Percentiles rank a stretch among this genome's conserved stretches.
Evolutionary conservation across 768 basidiomycete species (phyloP).

Genomic region (Leccinum rimulosum): DNA sequence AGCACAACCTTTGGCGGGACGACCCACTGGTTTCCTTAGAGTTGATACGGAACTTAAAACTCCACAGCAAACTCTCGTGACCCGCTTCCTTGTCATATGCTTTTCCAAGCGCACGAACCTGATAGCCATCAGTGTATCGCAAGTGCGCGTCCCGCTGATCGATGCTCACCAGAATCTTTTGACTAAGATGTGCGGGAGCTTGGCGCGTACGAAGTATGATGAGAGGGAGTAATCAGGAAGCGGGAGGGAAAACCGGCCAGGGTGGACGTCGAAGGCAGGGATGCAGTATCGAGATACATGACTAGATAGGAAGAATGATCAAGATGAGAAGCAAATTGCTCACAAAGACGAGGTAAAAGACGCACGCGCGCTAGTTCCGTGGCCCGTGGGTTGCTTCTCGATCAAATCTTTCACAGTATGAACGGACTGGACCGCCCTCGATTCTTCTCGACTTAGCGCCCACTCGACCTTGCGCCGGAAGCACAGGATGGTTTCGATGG

Average conservation of each 20-base stretch:
- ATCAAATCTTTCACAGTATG: no score
- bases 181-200: constrained; percentile 79
- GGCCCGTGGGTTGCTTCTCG: no score
- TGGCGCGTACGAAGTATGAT: constrained; percentile 95
- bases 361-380: constrained; percentile 92
- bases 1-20: constrained; percentile 66
- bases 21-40: constrained; percentile 89
- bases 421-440: no score
- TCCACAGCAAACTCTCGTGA: constrained; percentile 90
- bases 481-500: constrained; percentile 89
- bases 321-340: constrained; percentile 44
- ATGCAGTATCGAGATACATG: constrained; percentile 72
- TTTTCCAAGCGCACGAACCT: constrained; percentile 87
- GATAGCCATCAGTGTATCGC: constrained; percentile 71
- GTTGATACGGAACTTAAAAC: constrained; percentile 93
- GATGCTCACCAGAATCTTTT: constrained; percentile 95
- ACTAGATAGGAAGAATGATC: constrained; percentile 34
- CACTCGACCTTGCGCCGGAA: constrained; percentile 93
- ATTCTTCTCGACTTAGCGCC: constrained; percentile 59
- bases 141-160: constrained; percentile 89
- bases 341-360: constrained; percentile 12
- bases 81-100: constrained; percentile 95
- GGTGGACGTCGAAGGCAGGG: constrained; percentile 76
- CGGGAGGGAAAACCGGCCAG: constrained; percentile 64
- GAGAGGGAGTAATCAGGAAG: constrained; percentile 89